A percentile compares a stretch with the other conserved stretches of the same genome.
phyloP scores from a whole-genome alignment of 345 rosid genomes.

The Boechera retrofracta region DNA sequence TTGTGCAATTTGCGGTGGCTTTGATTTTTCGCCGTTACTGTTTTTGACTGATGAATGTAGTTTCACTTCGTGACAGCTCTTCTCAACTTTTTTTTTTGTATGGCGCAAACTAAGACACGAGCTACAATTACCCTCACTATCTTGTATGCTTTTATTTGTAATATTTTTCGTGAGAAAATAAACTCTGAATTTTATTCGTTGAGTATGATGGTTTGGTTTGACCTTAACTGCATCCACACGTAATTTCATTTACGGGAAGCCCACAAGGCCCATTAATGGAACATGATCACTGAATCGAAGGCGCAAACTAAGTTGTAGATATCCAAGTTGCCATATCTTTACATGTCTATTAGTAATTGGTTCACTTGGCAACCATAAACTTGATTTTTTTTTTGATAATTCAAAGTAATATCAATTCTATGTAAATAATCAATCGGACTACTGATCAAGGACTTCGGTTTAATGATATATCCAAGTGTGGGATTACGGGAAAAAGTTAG shows the following conservation, averaged over 20 bases:
- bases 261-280: background rate
- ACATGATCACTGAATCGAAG: background rate
- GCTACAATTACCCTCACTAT: background rate
- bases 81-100: constrained; percentile 22
- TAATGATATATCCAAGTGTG: background rate
- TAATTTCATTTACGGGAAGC: background rate
- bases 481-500: background rate
- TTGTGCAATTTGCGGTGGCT: background rate
- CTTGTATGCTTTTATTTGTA: background rate
- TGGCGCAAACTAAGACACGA: constrained; percentile 26
- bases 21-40: constrained; percentile 10
- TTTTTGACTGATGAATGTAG: background rate
- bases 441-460: background rate
- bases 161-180: background rate
- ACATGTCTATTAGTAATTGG: background rate
- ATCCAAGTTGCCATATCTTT: constrained; percentile 11
- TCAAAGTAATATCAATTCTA: too few relatives aligned
- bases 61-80: constrained; percentile 30
- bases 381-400: too few relatives aligned
- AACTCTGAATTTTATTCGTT: background rate
- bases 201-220: background rate
- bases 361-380: background rate
- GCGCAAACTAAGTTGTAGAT: background rate
- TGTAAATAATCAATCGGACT: background rate
- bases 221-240: background rate